These are phyloP conservation scores for Solanum acaule DNA, from an alignment of 257 asterid species.

Conservation along the genomic window DNA sequence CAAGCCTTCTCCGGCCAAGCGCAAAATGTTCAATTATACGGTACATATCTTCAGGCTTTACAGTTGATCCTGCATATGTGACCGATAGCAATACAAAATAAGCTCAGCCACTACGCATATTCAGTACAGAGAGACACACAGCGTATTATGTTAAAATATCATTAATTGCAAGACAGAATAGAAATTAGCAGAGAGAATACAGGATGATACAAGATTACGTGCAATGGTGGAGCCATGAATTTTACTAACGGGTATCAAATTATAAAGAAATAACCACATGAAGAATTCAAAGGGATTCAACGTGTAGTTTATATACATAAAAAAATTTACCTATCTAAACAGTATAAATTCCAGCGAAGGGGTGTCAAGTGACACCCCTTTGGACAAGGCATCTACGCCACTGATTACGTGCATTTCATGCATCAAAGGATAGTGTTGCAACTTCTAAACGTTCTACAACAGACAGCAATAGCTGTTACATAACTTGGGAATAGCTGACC, in stretches of 20 bases:
- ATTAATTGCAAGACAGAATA: not conserved
- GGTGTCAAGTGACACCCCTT: not conserved
- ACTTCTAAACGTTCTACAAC: not conserved
- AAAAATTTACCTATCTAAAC: not conserved
- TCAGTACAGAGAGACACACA: not conserved
- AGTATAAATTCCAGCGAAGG: not conserved
- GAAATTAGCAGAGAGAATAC: not conserved
- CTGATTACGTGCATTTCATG: not conserved
- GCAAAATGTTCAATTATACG: slow-evolving; percentile 98
- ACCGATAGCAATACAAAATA: not conserved
- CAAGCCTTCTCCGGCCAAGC: slow-evolving; percentile 97
- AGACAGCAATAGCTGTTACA: not conserved
- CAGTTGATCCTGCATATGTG: slow-evolving; percentile 65
- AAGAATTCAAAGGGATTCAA: not conserved
- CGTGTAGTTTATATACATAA: not conserved
- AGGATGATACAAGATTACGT: not conserved
- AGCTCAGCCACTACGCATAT: not conserved
- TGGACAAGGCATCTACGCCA: not conserved
- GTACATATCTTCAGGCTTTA: slow-evolving; percentile 98
- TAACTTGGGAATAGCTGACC: not conserved
- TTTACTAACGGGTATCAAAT: not conserved
- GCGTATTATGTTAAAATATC: not conserved
- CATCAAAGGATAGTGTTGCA: not conserved
- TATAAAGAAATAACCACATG: not conserved
- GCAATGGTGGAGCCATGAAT: not conserved